A percentile compares a stretch with the other conserved stretches of the same genome.
phyloP scores from a whole-genome alignment of 164 flowering plant species.

The Nymphaea colorata region DNA sequence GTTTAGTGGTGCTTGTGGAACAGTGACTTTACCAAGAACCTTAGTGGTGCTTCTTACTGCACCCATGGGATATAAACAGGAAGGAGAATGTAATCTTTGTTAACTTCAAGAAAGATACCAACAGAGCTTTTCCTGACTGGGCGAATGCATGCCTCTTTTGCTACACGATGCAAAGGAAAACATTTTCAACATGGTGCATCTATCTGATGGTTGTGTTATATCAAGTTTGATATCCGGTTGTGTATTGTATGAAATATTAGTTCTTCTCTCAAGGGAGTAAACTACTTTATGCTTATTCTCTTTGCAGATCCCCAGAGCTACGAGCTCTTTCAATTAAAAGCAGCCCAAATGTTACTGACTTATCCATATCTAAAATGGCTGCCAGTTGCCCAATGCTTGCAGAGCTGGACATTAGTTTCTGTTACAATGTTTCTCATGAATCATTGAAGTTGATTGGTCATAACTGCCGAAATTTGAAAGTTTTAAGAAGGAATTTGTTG shows the following conservation, averaged over 20 bases:
- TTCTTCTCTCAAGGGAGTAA: neutral
- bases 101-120: too few relatives aligned
- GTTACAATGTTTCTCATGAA: constrained; percentile 63
- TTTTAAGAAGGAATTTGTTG: constrained; percentile 58
- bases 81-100: too few relatives aligned
- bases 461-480: constrained; percentile 44
- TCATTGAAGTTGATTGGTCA: constrained; percentile 52
- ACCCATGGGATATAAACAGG: too few relatives aligned
- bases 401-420: constrained; percentile 77
- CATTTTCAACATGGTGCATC: too few relatives aligned
- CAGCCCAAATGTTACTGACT: constrained; percentile 61
- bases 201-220: too few relatives aligned
- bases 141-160: too few relatives aligned
- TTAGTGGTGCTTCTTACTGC: too few relatives aligned
- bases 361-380: constrained; percentile 41
- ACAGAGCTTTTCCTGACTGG: too few relatives aligned
- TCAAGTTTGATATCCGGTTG: too few relatives aligned
- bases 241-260: neutral
- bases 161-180: too few relatives aligned
- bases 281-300: neutral
- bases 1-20: too few relatives aligned
- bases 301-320: constrained; percentile 64
- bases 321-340: constrained; percentile 67
- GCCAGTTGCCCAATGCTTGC: constrained; percentile 36
- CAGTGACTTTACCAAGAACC: too few relatives aligned